Percentiles rank a stretch among this genome's conserved stretches.
These are phyloP conservation scores for Plasmodium knowlesi DNA, from an alignment of 169 alveolate species.

Conservation along the genomic window DNA sequence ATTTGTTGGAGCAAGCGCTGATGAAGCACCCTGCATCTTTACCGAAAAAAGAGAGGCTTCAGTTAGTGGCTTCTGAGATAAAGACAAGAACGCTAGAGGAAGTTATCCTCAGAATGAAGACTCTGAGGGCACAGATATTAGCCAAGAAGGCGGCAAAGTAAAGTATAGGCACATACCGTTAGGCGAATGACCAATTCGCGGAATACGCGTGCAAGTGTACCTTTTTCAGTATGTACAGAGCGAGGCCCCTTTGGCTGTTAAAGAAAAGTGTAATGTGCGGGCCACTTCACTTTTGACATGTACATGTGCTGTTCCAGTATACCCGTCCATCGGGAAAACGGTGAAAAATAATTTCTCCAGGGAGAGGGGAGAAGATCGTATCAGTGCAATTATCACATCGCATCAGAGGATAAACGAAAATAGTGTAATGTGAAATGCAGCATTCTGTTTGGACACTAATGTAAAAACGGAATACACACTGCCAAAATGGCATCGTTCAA, in stretches of 20 bases:
- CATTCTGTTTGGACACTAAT: neutral
- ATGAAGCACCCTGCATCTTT: slow-evolving; percentile 84
- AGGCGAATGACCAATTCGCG: neutral
- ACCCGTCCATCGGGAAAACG: neutral
- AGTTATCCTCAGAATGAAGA: slow-evolving; percentile 45
- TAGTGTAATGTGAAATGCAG: neutral
- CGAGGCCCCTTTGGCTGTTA: neutral
- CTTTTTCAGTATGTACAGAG: neutral
- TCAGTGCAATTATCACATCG: neutral
- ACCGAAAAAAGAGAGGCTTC: slow-evolving; percentile 85
- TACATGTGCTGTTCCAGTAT: neutral
- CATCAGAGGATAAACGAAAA: neutral
- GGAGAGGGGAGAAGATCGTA: neutral
- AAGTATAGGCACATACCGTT: neutral
- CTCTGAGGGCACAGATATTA: slow-evolving; percentile 48
- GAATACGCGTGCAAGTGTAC: neutral
- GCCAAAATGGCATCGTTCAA: neutral
- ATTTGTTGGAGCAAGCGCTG: slow-evolving; percentile 83
- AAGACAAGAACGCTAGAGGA: slow-evolving; percentile 58
- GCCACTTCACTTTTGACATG: neutral
- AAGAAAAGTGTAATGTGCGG: neutral
- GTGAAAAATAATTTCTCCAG: neutral
- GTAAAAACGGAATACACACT: neutral
- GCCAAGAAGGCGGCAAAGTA: slow-evolving; percentile 66
- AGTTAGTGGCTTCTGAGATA: slow-evolving; percentile 78